phyloP scores from a whole-genome alignment of 2,329 filamentous ascomycete species.

The Magnaporthiopsis incrustans region DNA sequence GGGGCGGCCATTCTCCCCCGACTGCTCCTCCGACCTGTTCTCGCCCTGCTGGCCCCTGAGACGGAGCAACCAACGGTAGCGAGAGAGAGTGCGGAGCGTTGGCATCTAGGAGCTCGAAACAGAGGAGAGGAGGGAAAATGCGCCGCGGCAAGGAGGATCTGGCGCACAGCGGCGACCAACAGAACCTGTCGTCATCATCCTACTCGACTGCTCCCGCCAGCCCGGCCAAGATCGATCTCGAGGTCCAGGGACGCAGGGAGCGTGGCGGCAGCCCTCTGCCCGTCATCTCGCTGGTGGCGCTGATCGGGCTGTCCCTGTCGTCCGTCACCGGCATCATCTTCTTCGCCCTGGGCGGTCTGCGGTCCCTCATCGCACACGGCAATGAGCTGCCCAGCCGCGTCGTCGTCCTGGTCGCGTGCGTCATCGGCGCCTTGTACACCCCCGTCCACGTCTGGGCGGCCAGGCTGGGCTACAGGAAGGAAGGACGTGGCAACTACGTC shows the following conservation, averaged over 20 bases:
- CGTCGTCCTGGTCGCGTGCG: conserved; percentile 21
- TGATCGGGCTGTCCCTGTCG: conserved; percentile 22
- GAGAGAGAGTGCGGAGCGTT: background rate
- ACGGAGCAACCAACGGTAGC: background rate
- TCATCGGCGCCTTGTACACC: conserved; percentile 20
- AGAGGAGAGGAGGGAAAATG: background rate
- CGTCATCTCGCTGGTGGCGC: conserved; percentile 18
- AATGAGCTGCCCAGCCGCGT: conserved; percentile 21
- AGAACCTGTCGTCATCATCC: background rate
- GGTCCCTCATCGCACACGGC: conserved; percentile 14
- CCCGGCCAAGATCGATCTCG: conserved; percentile 1
- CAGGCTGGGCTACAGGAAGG: conserved; percentile 16
- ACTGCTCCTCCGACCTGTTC: background rate
- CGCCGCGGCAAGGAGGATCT: background rate
- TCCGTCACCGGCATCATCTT: conserved; percentile 20
- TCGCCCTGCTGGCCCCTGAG: background rate
- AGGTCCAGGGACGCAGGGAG: conserved; percentile 1
- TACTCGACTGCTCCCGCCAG: background rate
- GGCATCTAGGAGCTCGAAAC: background rate
- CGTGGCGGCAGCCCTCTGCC: conserved; percentile 10
- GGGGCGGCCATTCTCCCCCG: background rate
- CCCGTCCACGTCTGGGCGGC: conserved; percentile 21
- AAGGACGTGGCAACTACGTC: conserved; percentile 18
- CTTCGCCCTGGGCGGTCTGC: conserved; percentile 19
- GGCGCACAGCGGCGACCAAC: background rate